A percentile compares a stretch with the other conserved stretches of the same genome.
These are phyloP conservation scores for Phylloporus rhodoxanthus DNA, from an alignment of 768 basidiomycete genomes.

Conservation along the genomic window DNA sequence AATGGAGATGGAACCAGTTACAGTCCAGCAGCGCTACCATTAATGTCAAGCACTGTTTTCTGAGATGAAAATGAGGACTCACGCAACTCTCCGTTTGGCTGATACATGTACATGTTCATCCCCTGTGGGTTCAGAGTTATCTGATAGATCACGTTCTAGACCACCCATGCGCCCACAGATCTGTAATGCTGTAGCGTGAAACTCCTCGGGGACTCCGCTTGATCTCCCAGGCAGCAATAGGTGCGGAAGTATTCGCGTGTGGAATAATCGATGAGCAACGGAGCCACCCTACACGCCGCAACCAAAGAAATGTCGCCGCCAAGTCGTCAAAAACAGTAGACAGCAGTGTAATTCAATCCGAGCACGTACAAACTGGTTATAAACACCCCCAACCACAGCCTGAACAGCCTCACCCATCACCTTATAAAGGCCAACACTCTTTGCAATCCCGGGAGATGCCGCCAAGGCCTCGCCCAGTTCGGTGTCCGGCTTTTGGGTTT, in stretches of 20 bases:
- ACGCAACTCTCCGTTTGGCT: conserved; percentile 21
- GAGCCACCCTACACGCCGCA: conserved; percentile 25
- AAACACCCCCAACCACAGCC: conserved; percentile 71
- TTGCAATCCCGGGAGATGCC: conserved; percentile 33
- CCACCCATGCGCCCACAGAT: conserved; percentile 31
- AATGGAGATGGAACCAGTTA: conserved; percentile 2
- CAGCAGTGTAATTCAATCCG: conserved; percentile 19
- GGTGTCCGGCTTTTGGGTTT: conserved; percentile 14
- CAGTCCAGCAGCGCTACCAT: conserved; percentile 14
- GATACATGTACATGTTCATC: conserved; percentile 6
- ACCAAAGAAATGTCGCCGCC: conserved; percentile 4
- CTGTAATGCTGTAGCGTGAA: conserved; percentile 20
- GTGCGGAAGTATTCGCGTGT: conserved; percentile 33
- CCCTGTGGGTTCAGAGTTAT: background rate
- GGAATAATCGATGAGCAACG: conserved; percentile 30
- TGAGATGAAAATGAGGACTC: conserved; percentile 7
- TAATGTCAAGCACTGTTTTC: conserved; percentile 1
- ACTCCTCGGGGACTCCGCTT: conserved; percentile 28
- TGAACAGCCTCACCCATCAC: conserved; percentile 73
- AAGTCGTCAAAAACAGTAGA: background rate
- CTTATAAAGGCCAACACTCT: conserved; percentile 65
- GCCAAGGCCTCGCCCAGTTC: conserved; percentile 28
- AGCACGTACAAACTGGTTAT: conserved; percentile 68
- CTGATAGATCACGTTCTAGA: conserved; percentile 18
- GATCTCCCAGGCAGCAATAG: conserved; percentile 25